A percentile compares a stretch with the other conserved stretches of the same genome.
Conservation (phyloP, 2,329 filamentous ascomycete genomes). For the Talaromyces sp. region DNA sequence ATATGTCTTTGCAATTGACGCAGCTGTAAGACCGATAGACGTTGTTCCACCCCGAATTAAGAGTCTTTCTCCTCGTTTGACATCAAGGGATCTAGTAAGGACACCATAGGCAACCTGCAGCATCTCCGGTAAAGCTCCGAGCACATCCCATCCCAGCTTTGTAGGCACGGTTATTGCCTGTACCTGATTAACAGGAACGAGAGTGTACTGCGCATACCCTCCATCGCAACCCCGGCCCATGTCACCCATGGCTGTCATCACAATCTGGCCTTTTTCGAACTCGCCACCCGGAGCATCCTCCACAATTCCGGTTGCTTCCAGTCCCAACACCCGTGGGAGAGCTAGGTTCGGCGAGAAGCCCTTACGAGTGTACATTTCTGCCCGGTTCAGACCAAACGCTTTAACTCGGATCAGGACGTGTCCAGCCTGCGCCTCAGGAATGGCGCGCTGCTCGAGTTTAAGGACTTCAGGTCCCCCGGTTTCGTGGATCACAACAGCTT, state of each 20-base stretch:
- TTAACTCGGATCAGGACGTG: constrained; percentile 39
- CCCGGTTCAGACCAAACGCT: constrained; percentile 43
- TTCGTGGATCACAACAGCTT: constrained; percentile 37
- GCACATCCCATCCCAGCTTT: constrained; percentile 34
- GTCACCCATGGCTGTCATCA: constrained; percentile 46
- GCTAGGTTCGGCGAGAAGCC: constrained; percentile 34
- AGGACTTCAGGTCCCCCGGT: constrained; percentile 37
- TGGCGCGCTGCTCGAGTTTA: constrained; percentile 31
- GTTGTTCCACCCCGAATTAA: constrained; percentile 46
- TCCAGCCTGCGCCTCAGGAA: constrained; percentile 32
- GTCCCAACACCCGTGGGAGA: constrained; percentile 43
- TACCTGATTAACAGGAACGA: constrained; percentile 37
- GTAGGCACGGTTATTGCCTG: constrained; percentile 24
- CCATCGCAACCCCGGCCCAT: constrained; percentile 44
- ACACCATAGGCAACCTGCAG: constrained; percentile 46
- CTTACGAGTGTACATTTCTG: constrained; percentile 43
- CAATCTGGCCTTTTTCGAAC: constrained; percentile 35
- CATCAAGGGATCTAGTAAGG: constrained; percentile 31
- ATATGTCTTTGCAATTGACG: constrained; percentile 37
- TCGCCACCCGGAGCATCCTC: constrained; percentile 26
- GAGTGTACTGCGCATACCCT: constrained; percentile 46
- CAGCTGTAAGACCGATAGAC: constrained; percentile 42
- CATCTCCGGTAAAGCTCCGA: constrained; percentile 48
- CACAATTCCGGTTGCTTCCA: constrained; percentile 42
- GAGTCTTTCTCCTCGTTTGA: constrained; percentile 36